phyloP scores from a whole-genome alignment of 345 rosid genomes.

The Populus alba region DNA sequence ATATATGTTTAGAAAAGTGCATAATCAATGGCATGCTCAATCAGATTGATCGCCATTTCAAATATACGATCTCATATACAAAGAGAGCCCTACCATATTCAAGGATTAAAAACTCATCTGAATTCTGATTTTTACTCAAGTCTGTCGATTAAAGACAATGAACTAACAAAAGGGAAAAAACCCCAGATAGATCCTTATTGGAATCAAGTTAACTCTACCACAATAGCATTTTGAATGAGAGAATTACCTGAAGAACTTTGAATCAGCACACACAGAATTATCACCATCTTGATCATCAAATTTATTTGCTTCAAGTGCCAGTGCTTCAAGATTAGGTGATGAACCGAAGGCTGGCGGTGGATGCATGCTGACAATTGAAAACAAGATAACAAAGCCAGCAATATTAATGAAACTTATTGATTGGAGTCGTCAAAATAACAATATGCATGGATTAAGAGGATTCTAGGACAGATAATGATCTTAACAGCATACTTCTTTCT shows the following conservation, averaged over 20 bases:
- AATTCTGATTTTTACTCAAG: background rate
- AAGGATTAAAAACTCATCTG: background rate
- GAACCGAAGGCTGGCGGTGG: slow-evolving; percentile 99
- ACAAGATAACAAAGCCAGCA: slow-evolving; percentile 19
- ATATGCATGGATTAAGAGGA: background rate
- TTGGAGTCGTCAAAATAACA: background rate
- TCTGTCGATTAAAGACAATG: background rate
- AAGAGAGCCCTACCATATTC: background rate
- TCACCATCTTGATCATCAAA: slow-evolving; percentile 55
- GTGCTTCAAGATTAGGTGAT: slow-evolving; percentile 90
- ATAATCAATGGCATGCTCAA: background rate
- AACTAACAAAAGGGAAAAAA: background rate
- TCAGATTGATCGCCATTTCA: background rate
- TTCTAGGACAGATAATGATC: background rate
- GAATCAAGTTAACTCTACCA: background rate
- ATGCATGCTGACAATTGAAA: slow-evolving; percentile 65
- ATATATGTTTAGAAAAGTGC: background rate
- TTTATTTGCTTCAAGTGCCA: slow-evolving; percentile 61
- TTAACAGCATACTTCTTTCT: slow-evolving; percentile 45
- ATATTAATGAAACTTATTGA: slow-evolving; percentile 1
- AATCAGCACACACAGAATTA: slow-evolving; percentile 72
- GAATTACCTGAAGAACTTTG: slow-evolving; percentile 58
- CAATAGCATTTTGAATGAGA: slow-evolving; percentile 13
- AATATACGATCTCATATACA: background rate
- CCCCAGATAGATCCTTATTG: background rate